These are phyloP conservation scores for Lactarius sanguifluus DNA, from an alignment of 768 basidiomycete genomes.

Conservation along the genomic window DNA sequence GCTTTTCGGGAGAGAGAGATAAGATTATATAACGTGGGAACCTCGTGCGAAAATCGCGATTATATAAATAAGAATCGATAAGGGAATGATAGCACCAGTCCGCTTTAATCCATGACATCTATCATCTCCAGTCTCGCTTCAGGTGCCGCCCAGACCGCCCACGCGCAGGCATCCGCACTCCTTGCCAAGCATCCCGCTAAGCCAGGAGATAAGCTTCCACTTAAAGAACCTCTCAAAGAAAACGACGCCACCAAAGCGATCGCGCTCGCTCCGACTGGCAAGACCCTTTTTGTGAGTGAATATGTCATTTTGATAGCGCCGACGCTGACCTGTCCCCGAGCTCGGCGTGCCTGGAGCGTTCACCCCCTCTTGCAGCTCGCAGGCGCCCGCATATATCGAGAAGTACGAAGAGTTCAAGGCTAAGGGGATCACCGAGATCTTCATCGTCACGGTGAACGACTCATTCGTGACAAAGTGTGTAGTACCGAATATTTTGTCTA, in stretches of 20 bases:
- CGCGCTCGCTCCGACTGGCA: slow-evolving; percentile 21
- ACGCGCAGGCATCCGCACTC: slow-evolving; percentile 20
- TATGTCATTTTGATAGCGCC: not conserved
- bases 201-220: slow-evolving; percentile 27
- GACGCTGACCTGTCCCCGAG: not conserved
- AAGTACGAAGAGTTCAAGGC: slow-evolving; percentile 68
- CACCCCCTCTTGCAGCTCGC: slow-evolving; percentile 28
- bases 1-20: too few relatives aligned
- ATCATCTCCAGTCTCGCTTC: not conserved
- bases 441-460: slow-evolving; percentile 78
- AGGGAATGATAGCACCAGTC: not conserved
- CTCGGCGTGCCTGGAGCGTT: slow-evolving; percentile 30
- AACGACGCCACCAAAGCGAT: slow-evolving; percentile 15
- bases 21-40: not conserved
- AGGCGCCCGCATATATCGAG: slow-evolving; percentile 49
- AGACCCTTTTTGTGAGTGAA: slow-evolving; percentile 25
- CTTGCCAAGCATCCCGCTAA: slow-evolving; percentile 20
- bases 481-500: not conserved
- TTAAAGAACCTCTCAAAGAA: slow-evolving; percentile 25
- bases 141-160: slow-evolving; percentile 20
- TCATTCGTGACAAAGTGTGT: slow-evolving; percentile 52
- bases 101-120: slow-evolving; percentile 19
- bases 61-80: not conserved
- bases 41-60: too few relatives aligned
- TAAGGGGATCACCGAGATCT: slow-evolving; percentile 72